Base-by-base conservation (phyloP, 306 rosid species). In the Ormosia emarginata region DNA sequence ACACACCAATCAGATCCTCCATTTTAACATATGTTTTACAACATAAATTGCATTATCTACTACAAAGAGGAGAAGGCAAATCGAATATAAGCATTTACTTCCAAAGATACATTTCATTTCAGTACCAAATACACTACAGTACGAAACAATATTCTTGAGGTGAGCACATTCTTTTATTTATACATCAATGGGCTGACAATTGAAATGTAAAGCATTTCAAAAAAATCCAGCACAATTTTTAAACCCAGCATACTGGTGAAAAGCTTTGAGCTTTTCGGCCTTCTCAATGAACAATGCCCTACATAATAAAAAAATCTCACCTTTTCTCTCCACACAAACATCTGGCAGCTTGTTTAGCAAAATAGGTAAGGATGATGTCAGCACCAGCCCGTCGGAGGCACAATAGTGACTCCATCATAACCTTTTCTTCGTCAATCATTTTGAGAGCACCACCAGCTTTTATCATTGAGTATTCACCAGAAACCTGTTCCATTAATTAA, bases 361-460 rank as follows among this genome's bases (percentile, higher is more conserved):
- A 95, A 86, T 95, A 95, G 3, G 99, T 90, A 15, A 95, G 94
- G 85, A 95, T 91, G 73, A 92, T 49, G 56, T 92, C 94, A n/a
- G 99, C 99, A 30, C 99, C 99, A 0, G 97, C 99, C 62, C 99
- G 89, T 43, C 99, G 89, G 71, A 95, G 92, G 81, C 99, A 93
- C 90, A 95, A 17, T 24, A 95, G 78, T 3, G 99, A 95, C 71
- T 95, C 99, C 93, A 96, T 71, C 99, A 96, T 93, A 53, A 96
- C 99, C 79, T 82, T 90, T 71, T 96, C 94, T 84, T 96, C 99
- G 1, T 93, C 99, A 33, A 93, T 92, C 99, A 92, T 93, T 82
- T 92, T 91, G 2, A 92, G 94, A 18, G 90, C 90, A 34, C 92
- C 97, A 2, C 92, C 97, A 7, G 97, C 99, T 85, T 96, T 93